Percentiles rank a stretch among this genome's conserved stretches.
phyloP scores from a whole-genome alignment of 345 rosid species.

The Sonneratia alba region DNA sequence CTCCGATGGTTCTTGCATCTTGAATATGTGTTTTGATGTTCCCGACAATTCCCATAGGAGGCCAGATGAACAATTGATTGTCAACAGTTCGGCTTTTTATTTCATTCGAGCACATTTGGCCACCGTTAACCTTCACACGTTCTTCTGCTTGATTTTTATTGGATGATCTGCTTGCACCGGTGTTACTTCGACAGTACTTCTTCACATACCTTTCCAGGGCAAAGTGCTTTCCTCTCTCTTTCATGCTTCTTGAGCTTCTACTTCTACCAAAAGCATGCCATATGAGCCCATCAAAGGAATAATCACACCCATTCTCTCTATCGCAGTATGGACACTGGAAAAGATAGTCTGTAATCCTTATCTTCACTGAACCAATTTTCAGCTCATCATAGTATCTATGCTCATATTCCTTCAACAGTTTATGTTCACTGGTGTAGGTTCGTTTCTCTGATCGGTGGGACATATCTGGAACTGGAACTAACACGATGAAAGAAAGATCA shows the following conservation, averaged over 20 bases:
- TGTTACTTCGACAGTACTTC: constrained; percentile 20
- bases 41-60: constrained; percentile 59
- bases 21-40: constrained; percentile 35
- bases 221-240: constrained; percentile 36
- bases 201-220: constrained; percentile 40
- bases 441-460: background rate
- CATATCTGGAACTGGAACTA: constrained; percentile 18
- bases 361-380: constrained; percentile 22
- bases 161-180: background rate
- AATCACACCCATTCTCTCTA: constrained; percentile 22
- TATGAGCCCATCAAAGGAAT: constrained; percentile 27
- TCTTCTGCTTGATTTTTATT: background rate
- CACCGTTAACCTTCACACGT: background rate
- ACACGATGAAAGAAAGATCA: background rate
- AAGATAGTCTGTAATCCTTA: constrained; percentile 23
- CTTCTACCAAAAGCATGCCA: constrained; percentile 29
- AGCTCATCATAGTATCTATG: constrained; percentile 32
- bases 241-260: constrained; percentile 13
- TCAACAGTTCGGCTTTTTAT: background rate
- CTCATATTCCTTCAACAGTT: constrained; percentile 33
- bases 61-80: constrained; percentile 43
- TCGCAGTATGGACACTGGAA: constrained; percentile 49
- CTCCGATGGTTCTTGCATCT: constrained; percentile 20
- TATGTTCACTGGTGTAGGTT: constrained; percentile 9
- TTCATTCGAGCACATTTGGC: background rate